phyloP scores from a whole-genome alignment of 352 stramenopile genomes.

The Plasmopara muralis region DNA sequence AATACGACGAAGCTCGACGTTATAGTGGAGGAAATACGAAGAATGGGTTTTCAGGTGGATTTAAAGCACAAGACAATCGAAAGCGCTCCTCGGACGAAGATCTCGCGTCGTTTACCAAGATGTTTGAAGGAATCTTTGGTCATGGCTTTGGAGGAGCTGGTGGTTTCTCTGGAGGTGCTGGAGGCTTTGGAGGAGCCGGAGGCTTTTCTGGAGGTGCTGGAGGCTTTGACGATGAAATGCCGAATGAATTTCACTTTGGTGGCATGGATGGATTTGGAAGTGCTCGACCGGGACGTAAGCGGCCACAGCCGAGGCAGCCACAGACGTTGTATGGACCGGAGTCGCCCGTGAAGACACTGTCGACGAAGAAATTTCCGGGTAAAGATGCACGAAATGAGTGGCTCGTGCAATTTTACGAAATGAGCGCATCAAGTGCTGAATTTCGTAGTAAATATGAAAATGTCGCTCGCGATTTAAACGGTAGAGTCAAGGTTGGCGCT shows the following conservation, averaged over 20 bases:
- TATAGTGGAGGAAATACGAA: constrained; percentile 24
- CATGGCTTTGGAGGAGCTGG: constrained; percentile 36
- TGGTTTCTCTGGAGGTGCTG: constrained; percentile 24
- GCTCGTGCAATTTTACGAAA: constrained; percentile 76
- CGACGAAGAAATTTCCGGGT: constrained; percentile 67
- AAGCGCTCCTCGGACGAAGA: constrained; percentile 43
- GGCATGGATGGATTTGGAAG: constrained; percentile 76
- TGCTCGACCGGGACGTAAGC: constrained; percentile 6
- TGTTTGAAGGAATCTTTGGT: constrained; percentile 86
- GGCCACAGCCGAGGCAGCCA: constrained; percentile 16
- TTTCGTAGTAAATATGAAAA: constrained; percentile 61
- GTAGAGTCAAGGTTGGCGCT: constrained; percentile 68
- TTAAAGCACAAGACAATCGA: constrained; percentile 11
- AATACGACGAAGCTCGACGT: constrained; percentile 82
- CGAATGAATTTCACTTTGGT: constrained; percentile 68
- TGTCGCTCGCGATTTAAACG: constrained; percentile 55
- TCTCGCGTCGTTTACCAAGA: constrained; percentile 76
- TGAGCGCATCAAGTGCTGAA: constrained; percentile 43
- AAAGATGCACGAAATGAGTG: constrained; percentile 71
- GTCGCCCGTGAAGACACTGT: constrained; percentile 49
- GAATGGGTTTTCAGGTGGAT: constrained; percentile 14
- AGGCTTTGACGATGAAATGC: no score
- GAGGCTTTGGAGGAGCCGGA: no score
- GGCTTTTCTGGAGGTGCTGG: no score
- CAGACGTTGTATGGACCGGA: constrained; percentile 54